Evolutionary conservation across 306 rosid genomes (phyloP), one percentile per base, ranked within the genome.

Genomic region (Quercus mongolica): DNA sequence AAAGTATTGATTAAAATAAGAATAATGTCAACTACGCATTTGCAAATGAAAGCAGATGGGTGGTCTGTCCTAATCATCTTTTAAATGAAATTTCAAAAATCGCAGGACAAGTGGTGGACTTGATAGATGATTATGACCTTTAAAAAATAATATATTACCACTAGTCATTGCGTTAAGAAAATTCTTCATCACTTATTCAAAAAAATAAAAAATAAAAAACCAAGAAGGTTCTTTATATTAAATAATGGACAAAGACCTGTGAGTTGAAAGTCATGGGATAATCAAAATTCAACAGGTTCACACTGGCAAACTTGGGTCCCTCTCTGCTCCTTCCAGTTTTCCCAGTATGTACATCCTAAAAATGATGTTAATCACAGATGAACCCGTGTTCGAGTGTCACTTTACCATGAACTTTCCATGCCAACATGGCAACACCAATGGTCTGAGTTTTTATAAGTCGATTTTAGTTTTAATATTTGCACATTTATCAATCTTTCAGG

Each of bases 241-340:
- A 13, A 59, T 11, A 59, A 59, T 20, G 65, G 65, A n/a, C 65
- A 9, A 59, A 11, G 6, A 63, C 20, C 41, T 5, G n/a, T 28
- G 41, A 56, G 49, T 74, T 26, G 14, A 65, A 56, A 30, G 74
- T 77, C 31, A 23, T 65, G 4, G 20, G 30, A 63, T 13, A 78
- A 71, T 78, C 12, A 75, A 79, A 76, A 64, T 15, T 35, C 55
- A 44, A 11, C 1, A 73, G 77, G 82, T 58, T 4, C 23, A 38
- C 69, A 72, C 35, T 72, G 75, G 82, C 81, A 82, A 82, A 82
- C 71, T 35, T 26, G 13, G 71, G 8, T 68, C 55, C 57, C 15
- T 74, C 51, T 62, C 54, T 55, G 46, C 55, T 70, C 44, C 49
- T 78, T 78, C 69, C 4, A 14, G 20, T 18, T 21, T 63, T 63